phyloP scores from a whole-genome alignment of 345 rosid species.

The Viola odorata region DNA sequence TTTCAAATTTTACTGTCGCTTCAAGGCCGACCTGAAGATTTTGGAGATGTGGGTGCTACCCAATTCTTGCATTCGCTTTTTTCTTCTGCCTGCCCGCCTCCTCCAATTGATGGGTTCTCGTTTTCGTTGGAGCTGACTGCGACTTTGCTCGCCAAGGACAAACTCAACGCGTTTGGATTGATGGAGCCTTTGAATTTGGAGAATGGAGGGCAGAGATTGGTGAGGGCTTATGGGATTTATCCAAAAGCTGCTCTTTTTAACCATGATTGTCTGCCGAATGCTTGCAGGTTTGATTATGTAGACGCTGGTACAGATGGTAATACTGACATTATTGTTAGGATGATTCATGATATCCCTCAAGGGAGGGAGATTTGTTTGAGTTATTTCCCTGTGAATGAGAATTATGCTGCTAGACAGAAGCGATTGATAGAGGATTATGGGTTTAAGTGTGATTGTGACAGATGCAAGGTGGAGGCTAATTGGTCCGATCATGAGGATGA shows the following conservation, averaged over 20 bases:
- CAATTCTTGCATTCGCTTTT: constrained; percentile 52
- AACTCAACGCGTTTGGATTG: constrained; percentile 71
- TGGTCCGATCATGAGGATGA: constrained; percentile 69
- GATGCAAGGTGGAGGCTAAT: constrained; percentile 80
- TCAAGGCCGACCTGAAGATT: constrained; percentile 33
- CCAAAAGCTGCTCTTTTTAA: constrained; percentile 71
- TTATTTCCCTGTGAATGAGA: constrained; percentile 80
- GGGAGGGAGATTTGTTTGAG: constrained; percentile 91
- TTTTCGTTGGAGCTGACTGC: constrained; percentile 47
- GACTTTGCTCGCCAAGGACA: constrained; percentile 58
- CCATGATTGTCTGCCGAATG: constrained; percentile 97
- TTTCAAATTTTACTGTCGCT: constrained; percentile 63
- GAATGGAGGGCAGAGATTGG: constrained; percentile 41
- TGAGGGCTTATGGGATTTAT: constrained; percentile 73
- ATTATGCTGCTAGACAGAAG: constrained; percentile 48
- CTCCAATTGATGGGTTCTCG: constrained; percentile 8
- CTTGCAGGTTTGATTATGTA: constrained; percentile 80
- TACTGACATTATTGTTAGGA: constrained; percentile 64
- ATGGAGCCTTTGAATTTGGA: constrained; percentile 56
- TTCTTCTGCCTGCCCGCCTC: constrained; percentile 48
- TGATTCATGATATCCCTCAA: constrained; percentile 75
- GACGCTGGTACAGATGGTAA: constrained; percentile 39
- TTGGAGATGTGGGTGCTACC: constrained; percentile 28
- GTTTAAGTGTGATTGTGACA: constrained; percentile 68
- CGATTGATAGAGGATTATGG: constrained; percentile 72